phyloP scores from a whole-genome alignment of 371 early-diverging fungal genomes.

The Dinochytrium kinnereticum region DNA sequence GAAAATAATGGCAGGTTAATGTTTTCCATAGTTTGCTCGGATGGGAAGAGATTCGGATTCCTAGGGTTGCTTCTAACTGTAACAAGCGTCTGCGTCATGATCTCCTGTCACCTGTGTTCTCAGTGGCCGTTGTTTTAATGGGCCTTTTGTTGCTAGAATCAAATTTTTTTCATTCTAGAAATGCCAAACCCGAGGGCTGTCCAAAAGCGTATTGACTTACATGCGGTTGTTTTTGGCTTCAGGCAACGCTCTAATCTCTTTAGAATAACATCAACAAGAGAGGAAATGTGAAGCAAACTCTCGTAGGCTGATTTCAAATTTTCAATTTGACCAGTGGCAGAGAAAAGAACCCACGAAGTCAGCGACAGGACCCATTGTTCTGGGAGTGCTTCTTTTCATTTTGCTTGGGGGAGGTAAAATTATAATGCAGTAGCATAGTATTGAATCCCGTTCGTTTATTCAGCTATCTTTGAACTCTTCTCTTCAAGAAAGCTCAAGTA shows the following conservation, averaged over 20 bases:
- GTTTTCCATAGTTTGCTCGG: neutral
- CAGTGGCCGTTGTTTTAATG: no score
- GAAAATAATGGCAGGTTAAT: no score
- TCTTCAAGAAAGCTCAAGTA: no score
- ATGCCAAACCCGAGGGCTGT: constrained; percentile 3
- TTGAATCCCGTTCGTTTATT: no score
- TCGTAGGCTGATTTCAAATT: neutral
- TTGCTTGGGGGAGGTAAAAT: neutral
- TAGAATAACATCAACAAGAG: constrained; percentile 17
- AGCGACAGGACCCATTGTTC: constrained; percentile 15
- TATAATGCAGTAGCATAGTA: neutral
- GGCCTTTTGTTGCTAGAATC: no score
- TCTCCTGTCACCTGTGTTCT: no score
- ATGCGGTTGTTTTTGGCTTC: neutral
- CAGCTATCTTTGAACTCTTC: neutral
- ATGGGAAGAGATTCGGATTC: neutral
- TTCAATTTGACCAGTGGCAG: neutral
- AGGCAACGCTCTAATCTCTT: neutral
- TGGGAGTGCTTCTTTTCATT: constrained; percentile 13
- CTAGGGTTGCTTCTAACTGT: no score
- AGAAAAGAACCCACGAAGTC: constrained; percentile 3
- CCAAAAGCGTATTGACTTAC: neutral
- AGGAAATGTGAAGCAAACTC: constrained; percentile 7
- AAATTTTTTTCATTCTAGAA: no score
- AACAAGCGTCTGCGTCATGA: no score